Conservation (phyloP, 192 early-diverging fungal species). For the Helicostylum pulchrum region DNA sequence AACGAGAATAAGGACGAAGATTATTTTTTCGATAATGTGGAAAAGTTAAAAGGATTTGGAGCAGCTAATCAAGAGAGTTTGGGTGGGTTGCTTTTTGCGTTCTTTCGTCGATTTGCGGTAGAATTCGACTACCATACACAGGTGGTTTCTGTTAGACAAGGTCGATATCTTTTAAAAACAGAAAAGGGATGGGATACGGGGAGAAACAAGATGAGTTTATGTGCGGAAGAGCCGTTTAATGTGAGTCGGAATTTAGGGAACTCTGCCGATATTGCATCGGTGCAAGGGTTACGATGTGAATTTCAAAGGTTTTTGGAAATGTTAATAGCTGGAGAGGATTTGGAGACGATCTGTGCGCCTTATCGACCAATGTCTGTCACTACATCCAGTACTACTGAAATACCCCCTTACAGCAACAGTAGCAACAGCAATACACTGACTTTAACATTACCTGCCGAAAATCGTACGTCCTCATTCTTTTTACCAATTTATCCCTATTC, state of each 20-base stretch:
- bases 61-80: constrained; percentile 69
- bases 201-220: constrained; percentile 64
- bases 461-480: constrained; percentile 2
- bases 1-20: constrained; percentile 58
- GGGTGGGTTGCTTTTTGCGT: constrained; percentile 77
- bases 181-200: constrained; percentile 87
- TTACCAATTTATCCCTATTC: constrained; percentile 4
- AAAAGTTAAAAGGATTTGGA: constrained; percentile 64
- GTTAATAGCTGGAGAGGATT: constrained; percentile 7
- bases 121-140: constrained; percentile 83
- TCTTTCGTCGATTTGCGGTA: constrained; percentile 77
- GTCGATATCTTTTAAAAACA: constrained; percentile 72
- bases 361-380: constrained; percentile 3
- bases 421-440: constrained; percentile 1
- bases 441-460: constrained; percentile 2
- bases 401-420: neutral
- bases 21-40: constrained; percentile 73
- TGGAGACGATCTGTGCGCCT: constrained; percentile 21
- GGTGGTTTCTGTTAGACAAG: constrained; percentile 81
- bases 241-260: constrained; percentile 87
- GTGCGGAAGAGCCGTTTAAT: constrained; percentile 93
- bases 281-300: constrained; percentile 79
- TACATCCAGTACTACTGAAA: neutral
- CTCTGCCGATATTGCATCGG: constrained; percentile 74
- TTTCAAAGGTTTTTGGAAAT: constrained; percentile 66